Evolutionary conservation across 345 rosid species (phyloP).

Genomic region (Populus deltoides): DNA sequence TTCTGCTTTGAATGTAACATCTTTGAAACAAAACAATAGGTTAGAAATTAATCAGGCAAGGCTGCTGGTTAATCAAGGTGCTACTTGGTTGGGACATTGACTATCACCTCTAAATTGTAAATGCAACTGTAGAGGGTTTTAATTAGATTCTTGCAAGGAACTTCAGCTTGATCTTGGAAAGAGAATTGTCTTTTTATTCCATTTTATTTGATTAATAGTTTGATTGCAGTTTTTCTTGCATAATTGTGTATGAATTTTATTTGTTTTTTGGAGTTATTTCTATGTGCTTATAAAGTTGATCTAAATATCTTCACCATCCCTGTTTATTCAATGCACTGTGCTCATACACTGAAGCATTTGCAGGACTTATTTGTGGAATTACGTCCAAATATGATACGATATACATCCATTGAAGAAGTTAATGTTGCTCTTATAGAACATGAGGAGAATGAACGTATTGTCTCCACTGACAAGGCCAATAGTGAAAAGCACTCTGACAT

Average conservation of each 20-base stretch:
- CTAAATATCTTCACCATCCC: background rate
- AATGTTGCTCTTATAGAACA: slow-evolving; percentile 71
- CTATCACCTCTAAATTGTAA: background rate
- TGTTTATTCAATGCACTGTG: background rate
- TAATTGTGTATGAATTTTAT: background rate
- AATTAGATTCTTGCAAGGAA: background rate
- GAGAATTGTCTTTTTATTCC: background rate
- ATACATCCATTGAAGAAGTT: slow-evolving; percentile 72
- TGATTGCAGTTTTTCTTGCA: background rate
- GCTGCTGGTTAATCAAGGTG: background rate
- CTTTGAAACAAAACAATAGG: background rate
- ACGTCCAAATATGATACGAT: slow-evolving; percentile 82
- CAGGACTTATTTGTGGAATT: slow-evolving; percentile 94
- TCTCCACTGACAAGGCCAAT: slow-evolving; percentile 53
- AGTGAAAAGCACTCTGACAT: slow-evolving; percentile 60
- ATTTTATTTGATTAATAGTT: background rate
- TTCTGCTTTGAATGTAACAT: background rate
- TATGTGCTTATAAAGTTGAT: background rate
- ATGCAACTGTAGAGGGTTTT: background rate
- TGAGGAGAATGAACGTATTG: slow-evolving; percentile 69
- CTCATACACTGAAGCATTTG: slow-evolving; percentile 26
- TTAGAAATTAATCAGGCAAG: background rate
- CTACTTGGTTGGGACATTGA: background rate
- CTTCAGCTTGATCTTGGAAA: background rate
- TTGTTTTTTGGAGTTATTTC: background rate